phyloP scores from a whole-genome alignment of 768 basidiomycete species.

The Collybiopsis luxurians region DNA sequence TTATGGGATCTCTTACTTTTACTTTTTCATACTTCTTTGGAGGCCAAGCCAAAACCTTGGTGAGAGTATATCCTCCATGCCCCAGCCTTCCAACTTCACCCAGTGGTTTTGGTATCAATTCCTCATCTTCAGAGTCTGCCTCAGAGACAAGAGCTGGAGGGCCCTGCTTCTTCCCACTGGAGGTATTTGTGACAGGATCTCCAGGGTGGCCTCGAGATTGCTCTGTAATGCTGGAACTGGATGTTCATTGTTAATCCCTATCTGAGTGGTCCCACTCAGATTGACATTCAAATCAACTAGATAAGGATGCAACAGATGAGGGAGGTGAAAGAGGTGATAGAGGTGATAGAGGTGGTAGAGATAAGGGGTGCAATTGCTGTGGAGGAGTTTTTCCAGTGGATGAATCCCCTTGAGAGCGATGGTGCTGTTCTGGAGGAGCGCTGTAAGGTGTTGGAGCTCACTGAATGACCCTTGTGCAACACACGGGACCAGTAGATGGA shows the following conservation, averaged over 20 bases:
- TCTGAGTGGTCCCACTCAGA: no score
- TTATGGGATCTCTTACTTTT: slow-evolving; percentile 10
- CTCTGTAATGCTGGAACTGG: no score
- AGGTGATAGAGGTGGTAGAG: no score
- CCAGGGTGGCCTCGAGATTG: no score
- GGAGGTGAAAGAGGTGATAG: no score
- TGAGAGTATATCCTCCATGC: slow-evolving; percentile 15
- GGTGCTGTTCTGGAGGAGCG: not conserved
- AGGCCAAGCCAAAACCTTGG: slow-evolving; percentile 11
- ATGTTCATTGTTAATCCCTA: no score
- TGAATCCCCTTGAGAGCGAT: not conserved
- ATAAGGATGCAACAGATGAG: no score
- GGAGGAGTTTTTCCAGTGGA: no score
- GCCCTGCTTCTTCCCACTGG: not conserved
- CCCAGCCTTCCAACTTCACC: slow-evolving; percentile 14
- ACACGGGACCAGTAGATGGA: not conserved
- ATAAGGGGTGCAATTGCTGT: no score
- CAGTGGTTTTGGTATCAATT: slow-evolving; percentile 15
- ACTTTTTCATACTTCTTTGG: slow-evolving; percentile 9
- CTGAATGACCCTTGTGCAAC: not conserved
- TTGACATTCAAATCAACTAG: no score
- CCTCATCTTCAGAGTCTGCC: not conserved
- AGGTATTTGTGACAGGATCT: not conserved
- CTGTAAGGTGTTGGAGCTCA: not conserved
- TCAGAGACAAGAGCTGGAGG: not conserved